Evolutionary conservation across 208 protist genomes (phyloP).

Genomic region (Vickermania ingenoplastis): DNA sequence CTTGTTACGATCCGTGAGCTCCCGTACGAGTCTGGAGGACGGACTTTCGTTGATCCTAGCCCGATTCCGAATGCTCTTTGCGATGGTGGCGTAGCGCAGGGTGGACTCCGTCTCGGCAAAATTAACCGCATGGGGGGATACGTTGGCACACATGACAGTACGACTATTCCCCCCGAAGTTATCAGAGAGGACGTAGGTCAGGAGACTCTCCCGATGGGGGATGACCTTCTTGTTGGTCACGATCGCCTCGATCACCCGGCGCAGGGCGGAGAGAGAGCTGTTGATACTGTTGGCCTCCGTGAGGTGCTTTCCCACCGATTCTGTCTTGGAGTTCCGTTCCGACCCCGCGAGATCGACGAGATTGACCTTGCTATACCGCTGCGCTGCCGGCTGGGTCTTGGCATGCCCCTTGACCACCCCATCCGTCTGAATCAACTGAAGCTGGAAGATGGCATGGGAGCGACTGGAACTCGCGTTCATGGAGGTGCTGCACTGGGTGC

Average conservation of each 20-base stretch:
- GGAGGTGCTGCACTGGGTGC: slow-evolving; percentile 60
- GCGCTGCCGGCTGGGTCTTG: slow-evolving; percentile 20
- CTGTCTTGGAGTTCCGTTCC: slow-evolving; percentile 25
- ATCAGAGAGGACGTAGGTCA: slow-evolving; percentile 86
- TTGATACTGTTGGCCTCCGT: slow-evolving; percentile 72
- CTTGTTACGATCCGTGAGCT: slow-evolving; percentile 55
- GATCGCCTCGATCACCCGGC: slow-evolving; percentile 63
- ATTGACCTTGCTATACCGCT: slow-evolving; percentile 56
- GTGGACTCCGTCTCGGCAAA: slow-evolving; percentile 74
- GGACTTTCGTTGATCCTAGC: slow-evolving; percentile 85
- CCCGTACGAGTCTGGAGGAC: slow-evolving; percentile 61
- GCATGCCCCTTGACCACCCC: slow-evolving; percentile 57
- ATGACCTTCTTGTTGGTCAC: slow-evolving; percentile 35
- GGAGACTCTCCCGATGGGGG: slow-evolving; percentile 78
- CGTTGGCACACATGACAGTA: slow-evolving; percentile 80
- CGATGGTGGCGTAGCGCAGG: slow-evolving; percentile 68
- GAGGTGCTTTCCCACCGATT: slow-evolving; percentile 34
- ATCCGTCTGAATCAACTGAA: slow-evolving; percentile 66
- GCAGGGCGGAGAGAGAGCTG: slow-evolving; percentile 55
- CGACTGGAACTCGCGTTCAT: slow-evolving; percentile 89
- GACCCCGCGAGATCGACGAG: slow-evolving; percentile 75
- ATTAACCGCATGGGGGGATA: slow-evolving; percentile 53
- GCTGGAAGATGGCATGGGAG: slow-evolving; percentile 94
- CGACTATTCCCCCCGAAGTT: slow-evolving; percentile 75
- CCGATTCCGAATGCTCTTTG: slow-evolving; percentile 72